Base-by-base conservation (phyloP, 768 basidiomycete genomes). In the Mycena latifolia region DNA sequence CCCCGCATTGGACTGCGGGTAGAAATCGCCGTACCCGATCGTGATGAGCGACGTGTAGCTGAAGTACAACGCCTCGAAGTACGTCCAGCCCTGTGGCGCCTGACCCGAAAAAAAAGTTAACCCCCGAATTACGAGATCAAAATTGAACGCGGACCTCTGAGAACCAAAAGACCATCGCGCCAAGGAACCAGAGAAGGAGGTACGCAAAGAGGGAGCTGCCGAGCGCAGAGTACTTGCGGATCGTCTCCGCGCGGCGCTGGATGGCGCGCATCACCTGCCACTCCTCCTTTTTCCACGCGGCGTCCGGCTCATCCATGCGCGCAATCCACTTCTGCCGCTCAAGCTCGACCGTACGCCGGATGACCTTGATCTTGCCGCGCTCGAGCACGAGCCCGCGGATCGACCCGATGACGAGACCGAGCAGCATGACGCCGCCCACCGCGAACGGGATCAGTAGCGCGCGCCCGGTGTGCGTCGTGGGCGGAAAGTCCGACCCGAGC, bases 1-100 rank as follows among this genome's bases (percentile, higher is more conserved):
- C 0, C 80, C 78, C 0, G 81, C 73, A 25, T 75, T 70, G 1
- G 80, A 78, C 10, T 57, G 63, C 1, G 81, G 80, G 35, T 69
- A 79, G 55, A 80, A 78, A 52, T 84, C 81, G 15, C 82, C 80
- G 59, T 81, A 82, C 0, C 81, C 80, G 43, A 84, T 79, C 0
- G 81, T 84, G n/a, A 79, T 66, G 10, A 82, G 77, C 18, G 78
- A 69, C 2, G 77, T 78, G 59, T 80, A 84, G 18, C 76, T 72
- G 65, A 82, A 82, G 64, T 80, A 84, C 1, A 84, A 70, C 3
- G 81, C 70, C 35, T 77, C 71, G 9, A 78, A 75, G 67, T 80
- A 82, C 7, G 80, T 78, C 79, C 77, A 81, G 5, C 64, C 57
- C 55, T 77, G 77, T 2, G 69, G 61, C 45, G 70, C 71, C 74